Percentiles rank a stretch among this genome's conserved stretches.
These are phyloP conservation scores for Nicotiana sylvestris DNA, from an alignment of 257 asterid genomes.

Conservation along the genomic window DNA sequence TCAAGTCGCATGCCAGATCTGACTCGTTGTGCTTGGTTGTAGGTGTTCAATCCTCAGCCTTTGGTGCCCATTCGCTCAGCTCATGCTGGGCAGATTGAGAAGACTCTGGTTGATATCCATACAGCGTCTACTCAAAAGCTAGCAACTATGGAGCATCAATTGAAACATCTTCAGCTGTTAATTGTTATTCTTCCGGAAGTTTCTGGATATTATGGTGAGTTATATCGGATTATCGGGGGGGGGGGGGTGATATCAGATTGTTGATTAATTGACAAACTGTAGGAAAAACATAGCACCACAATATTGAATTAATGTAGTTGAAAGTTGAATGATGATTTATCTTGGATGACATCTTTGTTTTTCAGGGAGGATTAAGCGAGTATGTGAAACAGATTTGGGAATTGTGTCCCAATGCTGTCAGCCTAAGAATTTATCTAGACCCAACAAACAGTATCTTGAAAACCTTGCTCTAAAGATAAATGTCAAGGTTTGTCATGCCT, in stretches of 20 bases:
- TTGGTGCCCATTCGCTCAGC: slow-evolving; percentile 27
- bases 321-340: neutral
- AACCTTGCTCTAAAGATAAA: slow-evolving; percentile 73
- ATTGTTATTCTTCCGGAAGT: slow-evolving; percentile 64
- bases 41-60: slow-evolving; percentile 42
- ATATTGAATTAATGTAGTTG: neutral
- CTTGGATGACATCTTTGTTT: neutral
- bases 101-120: slow-evolving; percentile 32
- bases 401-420: slow-evolving; percentile 86
- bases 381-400: slow-evolving; percentile 79
- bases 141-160: neutral
- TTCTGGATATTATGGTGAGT: slow-evolving; percentile 63
- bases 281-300: neutral
- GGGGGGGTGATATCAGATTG: neutral
- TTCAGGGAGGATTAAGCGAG: slow-evolving; percentile 64
- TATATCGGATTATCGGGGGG: neutral
- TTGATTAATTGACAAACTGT: neutral
- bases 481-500: slow-evolving; percentile 54
- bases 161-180: slow-evolving; percentile 48
- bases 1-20: neutral
- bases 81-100: slow-evolving; percentile 33
- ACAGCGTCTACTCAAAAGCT: slow-evolving; percentile 13
- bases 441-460: slow-evolving; percentile 52
- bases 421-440: slow-evolving; percentile 30
- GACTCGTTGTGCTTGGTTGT: slow-evolving; percentile 8